Conservation (phyloP, 2,329 filamentous ascomycete genomes). For the Stemphylium beticola region DNA sequence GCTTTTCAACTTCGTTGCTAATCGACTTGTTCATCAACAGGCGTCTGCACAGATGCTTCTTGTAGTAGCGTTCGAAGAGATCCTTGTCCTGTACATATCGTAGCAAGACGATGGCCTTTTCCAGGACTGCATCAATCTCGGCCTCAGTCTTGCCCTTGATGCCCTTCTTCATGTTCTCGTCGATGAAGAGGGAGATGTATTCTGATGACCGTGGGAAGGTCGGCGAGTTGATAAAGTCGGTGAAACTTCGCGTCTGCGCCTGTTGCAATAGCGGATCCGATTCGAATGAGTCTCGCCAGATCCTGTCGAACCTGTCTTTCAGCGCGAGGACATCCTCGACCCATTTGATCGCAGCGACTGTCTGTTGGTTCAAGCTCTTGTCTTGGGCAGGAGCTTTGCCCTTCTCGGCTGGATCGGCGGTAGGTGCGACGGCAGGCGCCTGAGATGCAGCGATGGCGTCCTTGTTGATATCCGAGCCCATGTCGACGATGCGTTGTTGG, state of each 20-base stretch:
- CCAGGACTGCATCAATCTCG: constrained; percentile 82
- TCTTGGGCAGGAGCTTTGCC: constrained; percentile 54
- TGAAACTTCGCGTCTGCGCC: constrained; percentile 83
- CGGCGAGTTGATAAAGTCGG: constrained; percentile 83
- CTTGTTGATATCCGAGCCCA: constrained; percentile 84
- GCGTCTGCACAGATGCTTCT: constrained; percentile 90
- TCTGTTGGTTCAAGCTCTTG: constrained; percentile 73
- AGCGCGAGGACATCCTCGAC: constrained; percentile 86
- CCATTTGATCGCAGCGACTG: constrained; percentile 89
- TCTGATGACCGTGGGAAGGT: constrained; percentile 82
- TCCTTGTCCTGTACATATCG: constrained; percentile 92
- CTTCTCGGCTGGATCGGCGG: constrained; percentile 58
- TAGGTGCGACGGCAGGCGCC: constrained; percentile 56
- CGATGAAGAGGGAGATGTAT: constrained; percentile 94
- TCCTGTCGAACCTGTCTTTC: constrained; percentile 86
- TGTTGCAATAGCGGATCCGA: constrained; percentile 80
- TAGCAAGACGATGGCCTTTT: constrained; percentile 87
- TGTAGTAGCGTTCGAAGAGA: constrained; percentile 96
- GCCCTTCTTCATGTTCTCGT: constrained; percentile 93
- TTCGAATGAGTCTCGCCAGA: constrained; percentile 76
- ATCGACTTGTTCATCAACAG: constrained; percentile 88
- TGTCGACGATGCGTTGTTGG: constrained; percentile 75
- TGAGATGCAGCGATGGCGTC: constrained; percentile 62
- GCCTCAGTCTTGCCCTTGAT: constrained; percentile 90
- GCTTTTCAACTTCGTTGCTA: constrained; percentile 89